Percentiles rank a stretch among this genome's conserved stretches.
Evolutionary conservation across 306 rosid species (phyloP).

Genomic region (Astragalus membranaceus): DNA sequence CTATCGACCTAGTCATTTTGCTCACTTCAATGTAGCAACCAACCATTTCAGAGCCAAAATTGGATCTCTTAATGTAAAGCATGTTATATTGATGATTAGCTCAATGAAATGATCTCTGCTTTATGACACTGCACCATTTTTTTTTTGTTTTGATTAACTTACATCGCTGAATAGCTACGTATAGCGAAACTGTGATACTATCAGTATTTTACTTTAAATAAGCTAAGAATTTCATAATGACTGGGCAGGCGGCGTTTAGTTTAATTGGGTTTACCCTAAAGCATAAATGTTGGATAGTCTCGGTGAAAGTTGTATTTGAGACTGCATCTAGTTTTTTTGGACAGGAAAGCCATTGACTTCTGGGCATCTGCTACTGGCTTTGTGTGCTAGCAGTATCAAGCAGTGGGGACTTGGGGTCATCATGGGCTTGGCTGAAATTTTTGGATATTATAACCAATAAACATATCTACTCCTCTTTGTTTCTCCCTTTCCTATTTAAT

Average conservation of each 20-base stretch:
- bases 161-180: background rate
- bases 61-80: background rate
- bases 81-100: background rate
- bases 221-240: background rate
- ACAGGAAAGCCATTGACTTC: background rate
- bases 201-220: background rate
- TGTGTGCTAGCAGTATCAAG: constrained; percentile 11
- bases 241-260: background rate
- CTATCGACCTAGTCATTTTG: background rate
- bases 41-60: background rate
- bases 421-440: background rate
- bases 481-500: background rate
- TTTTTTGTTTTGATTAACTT: background rate
- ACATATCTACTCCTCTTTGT: background rate
- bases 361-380: background rate
- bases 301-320: background rate
- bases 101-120: background rate
- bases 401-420: background rate
- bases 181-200: background rate
- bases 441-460: background rate
- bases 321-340: background rate
- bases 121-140: background rate
- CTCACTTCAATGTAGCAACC: constrained; percentile 2
- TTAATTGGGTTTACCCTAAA: background rate
- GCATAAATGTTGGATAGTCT: background rate